Base-by-base conservation (phyloP, 1,139 yeast genomes). In the Saccharomyces uvarum region DNA sequence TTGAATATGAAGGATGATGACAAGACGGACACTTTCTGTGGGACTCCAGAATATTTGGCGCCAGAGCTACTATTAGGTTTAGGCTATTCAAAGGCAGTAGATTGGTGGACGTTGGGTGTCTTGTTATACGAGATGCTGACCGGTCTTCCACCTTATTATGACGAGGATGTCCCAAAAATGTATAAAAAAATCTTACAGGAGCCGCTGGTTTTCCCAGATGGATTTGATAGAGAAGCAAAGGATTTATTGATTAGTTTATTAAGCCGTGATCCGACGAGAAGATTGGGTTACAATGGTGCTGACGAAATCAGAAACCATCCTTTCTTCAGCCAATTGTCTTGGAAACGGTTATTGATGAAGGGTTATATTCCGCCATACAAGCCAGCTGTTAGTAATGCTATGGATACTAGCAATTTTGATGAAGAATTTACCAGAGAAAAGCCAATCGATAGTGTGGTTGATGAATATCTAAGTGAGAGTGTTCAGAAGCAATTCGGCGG, bases 401-500 rank as follows among this genome's bases (percentile, higher is more conserved):
- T 86, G 53, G 99, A 93, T 66, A 93, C 97, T 1, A 86, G 95
- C 29, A 93, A 93, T 70, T 93, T 93, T 67, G 97, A 91, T 69
- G 82, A 83, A 58, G 98, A 90, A 68, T 93, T 93, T 69, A 93
- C 99, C 8, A 85, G 79, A 65, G 98, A 93, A 66, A 84, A 86
- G 63, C 98, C 99, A 4, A 87, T 90, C 63, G 99, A 93, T 70
- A 87, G 96, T 56, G 98, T 93, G 11, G 97, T 91, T 27, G 96
- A 91, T 69, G 96, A 90, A 67, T 88, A 81, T 63, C 80, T 83
- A 72, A 88, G 89, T 70, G 96, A 88, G 65, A 83, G 91, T 62
- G 96, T 93, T 24, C 99, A 93, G 71, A 85, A 87, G 68, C 98
- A 93, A 73, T 93, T 93, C 77, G 98, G 97, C 51, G 98, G 99